Base-by-base conservation (phyloP, 805 yeast genomes). In the Yarrowia porcina region DNA sequence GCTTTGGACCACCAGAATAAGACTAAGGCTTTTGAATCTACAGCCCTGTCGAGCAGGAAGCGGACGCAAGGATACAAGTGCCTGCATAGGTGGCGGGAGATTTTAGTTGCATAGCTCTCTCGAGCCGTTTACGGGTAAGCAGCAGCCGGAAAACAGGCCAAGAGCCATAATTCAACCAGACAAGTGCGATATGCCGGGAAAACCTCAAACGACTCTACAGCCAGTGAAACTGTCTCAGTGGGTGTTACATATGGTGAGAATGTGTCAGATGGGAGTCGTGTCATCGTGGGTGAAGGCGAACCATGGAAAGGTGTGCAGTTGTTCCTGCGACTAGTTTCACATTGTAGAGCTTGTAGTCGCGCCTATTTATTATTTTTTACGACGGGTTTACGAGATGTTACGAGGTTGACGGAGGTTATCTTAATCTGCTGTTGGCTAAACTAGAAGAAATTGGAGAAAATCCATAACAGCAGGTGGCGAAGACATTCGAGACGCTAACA, bases 71-170 rank as follows among this genome's bases (percentile, higher is more conserved):
- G 47, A n/a, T n/a, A 15, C 23, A 42, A 45, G 50, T 45, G 50
- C 50, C 35, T 45, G 50, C 35, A 45, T 45, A 12, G 50, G 13
- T 17, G n/a, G 32, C 20, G 27, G 44, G 44, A 18, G 20, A 12
- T 42, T 42, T 45, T 45, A 45, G 50, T 45, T 45, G 50, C 50
- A 45, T 45, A 4, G 25, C 50, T 45, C 50, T 45, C 23, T 28
- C 23, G 35, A 45, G 50, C 50, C 50, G 50, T 45, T 45, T 28
- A 32, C 35, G 50, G 50, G 50, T 45, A 45, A 28, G 50, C 50
- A 45, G 50, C 50, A 17, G 50, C 50, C 50, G 23, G 50, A 10
- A 17, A 4, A 17, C 10, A 7, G 23, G 35, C 50, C 50, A 45
- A 28, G 50, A 10, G 28, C 28, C 4, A 25, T 25, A n/a, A n/a